phyloP scores from a whole-genome alignment of 2,329 filamentous ascomycete genomes.

The Ophiostoma himal-ulmi region DNA sequence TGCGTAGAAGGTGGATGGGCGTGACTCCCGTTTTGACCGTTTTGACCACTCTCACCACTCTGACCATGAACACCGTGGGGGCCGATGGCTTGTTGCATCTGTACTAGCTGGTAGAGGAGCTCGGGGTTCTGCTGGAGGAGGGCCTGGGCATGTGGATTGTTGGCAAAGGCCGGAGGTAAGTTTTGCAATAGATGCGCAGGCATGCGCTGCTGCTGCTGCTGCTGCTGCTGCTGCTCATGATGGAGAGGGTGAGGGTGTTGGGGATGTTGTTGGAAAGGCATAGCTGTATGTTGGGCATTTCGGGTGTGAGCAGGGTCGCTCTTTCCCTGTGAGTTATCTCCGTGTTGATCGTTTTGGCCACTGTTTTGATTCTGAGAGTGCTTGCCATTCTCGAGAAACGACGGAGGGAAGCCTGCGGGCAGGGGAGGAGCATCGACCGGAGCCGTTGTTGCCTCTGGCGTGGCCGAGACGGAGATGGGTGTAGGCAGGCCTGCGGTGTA shows the following conservation, averaged over 20 bases:
- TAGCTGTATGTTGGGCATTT: not conserved
- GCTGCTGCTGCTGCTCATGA: not conserved
- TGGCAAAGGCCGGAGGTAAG: constrained; percentile 11
- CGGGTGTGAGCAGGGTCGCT: not conserved
- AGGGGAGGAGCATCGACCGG: not conserved
- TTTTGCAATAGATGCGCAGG: not conserved
- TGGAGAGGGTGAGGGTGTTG: constrained; percentile 3
- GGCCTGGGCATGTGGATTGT: constrained; percentile 5
- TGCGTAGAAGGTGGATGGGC: not conserved
- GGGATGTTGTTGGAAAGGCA: constrained; percentile 12
- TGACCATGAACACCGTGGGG: not conserved
- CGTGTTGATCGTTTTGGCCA: not conserved
- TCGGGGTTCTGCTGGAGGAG: constrained; percentile 12
- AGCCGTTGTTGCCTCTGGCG: not conserved
- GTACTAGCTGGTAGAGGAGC: constrained; percentile 11
- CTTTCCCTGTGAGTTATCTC: not conserved
- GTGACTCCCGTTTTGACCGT: not conserved
- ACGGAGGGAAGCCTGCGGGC: not conserved
- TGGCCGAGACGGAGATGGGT: not conserved
- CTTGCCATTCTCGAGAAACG: not conserved
- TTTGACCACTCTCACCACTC: not conserved
- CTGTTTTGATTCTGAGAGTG: not conserved
- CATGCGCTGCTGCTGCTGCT: not conserved
- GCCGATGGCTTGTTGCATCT: not conserved
- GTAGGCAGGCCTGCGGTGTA: not conserved